Evolutionary conservation across 2,329 filamentous ascomycete species (phyloP).

Genomic region (Hansfordia pulvinata): DNA sequence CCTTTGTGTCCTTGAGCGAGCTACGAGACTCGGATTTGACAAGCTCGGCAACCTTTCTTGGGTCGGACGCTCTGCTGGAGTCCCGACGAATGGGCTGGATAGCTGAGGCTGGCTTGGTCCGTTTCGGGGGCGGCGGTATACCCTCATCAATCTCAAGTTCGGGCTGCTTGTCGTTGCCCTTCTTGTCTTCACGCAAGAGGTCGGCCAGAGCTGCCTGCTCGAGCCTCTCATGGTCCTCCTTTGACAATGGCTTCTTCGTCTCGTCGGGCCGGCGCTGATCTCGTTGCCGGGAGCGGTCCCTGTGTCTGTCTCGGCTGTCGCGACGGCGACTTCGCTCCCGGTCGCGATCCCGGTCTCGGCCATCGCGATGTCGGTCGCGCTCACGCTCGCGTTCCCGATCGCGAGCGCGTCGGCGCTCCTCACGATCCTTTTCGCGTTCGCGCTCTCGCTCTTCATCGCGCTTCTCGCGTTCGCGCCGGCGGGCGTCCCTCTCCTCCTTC

Average conservation of each 20-base stretch:
- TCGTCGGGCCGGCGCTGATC: conserved; percentile 25
- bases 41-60: conserved; percentile 20
- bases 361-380: conserved; percentile 18
- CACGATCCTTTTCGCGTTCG: conserved; percentile 37
- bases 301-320: conserved; percentile 9
- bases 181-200: conserved; percentile 44
- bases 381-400: conserved; percentile 21
- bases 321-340: conserved; percentile 19
- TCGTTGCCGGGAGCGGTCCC: conserved; percentile 20
- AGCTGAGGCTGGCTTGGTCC: conserved; percentile 37
- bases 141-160: conserved; percentile 43
- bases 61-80: conserved; percentile 26
- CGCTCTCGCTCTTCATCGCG: conserved; percentile 20
- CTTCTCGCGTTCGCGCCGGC: conserved; percentile 26
- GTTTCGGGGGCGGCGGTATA: conserved; percentile 40
- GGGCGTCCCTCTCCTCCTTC: conserved; percentile 34
- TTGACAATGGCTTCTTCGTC: conserved; percentile 38
- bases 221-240: conserved; percentile 42
- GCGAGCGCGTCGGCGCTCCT: conserved; percentile 31
- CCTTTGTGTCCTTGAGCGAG: conserved; percentile 7
- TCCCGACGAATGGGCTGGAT: conserved; percentile 41
- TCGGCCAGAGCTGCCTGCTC: conserved; percentile 45
- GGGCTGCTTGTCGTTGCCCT: conserved; percentile 29
- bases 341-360: conserved; percentile 19
- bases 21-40: conserved; percentile 20